These are phyloP conservation scores for Veloboletus limbatus DNA, from an alignment of 1,284 basidiomycete species.

Conservation along the genomic window DNA sequence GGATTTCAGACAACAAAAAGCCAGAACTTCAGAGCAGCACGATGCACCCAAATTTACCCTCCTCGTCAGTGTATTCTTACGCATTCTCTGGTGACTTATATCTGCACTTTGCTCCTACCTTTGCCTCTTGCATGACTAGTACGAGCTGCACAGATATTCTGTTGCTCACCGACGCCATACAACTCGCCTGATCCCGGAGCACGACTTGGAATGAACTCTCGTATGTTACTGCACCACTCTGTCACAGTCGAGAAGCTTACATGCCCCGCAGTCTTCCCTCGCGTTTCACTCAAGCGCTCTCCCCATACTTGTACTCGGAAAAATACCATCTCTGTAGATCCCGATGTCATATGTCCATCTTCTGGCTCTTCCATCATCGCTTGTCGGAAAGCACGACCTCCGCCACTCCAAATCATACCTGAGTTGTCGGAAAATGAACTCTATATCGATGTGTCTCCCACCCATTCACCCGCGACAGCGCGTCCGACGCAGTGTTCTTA, in stretches of 20 bases:
- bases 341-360: conserved; percentile 8
- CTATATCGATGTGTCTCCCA: conserved; percentile 4
- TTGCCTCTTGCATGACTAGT: too few species aligned
- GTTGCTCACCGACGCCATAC: background rate
- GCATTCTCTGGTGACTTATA: conserved; percentile 21
- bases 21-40: too few species aligned
- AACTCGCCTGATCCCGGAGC: too few species aligned
- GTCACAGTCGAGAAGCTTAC: conserved; percentile 4
- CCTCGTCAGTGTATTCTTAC: conserved; percentile 12
- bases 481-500: conserved; percentile 16
- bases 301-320: conserved; percentile 25
- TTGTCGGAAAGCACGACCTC: conserved; percentile 23
- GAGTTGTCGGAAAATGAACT: conserved; percentile 26
- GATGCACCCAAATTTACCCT: background rate
- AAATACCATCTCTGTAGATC: conserved; percentile 5
- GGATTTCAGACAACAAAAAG: conserved; percentile 25
- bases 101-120: background rate
- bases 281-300: conserved; percentile 26
- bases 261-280: conserved; percentile 18
- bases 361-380: conserved; percentile 6
- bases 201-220: conserved; percentile 20
- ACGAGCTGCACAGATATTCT: background rate
- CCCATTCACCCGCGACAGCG: conserved; percentile 20
- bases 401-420: conserved; percentile 34
- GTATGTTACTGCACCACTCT: conserved; percentile 12